These are phyloP conservation scores for Sordariomycetes sp. DNA, from an alignment of 2,329 filamentous ascomycete species.

Conservation along the genomic window DNA sequence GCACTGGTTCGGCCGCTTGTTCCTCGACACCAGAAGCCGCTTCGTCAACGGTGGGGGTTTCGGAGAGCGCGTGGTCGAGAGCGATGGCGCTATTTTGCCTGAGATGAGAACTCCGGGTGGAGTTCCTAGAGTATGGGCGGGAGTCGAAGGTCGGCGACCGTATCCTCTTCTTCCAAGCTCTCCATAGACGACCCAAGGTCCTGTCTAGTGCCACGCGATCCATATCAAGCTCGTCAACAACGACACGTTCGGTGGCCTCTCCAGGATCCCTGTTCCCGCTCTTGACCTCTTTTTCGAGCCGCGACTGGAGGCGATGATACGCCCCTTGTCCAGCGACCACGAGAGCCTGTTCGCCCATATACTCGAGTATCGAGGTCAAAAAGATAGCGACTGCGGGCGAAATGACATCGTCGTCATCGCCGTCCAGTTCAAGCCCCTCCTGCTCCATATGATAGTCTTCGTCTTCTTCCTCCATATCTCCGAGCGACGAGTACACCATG, in stretches of 20 bases:
- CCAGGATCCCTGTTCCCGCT: constrained; percentile 34
- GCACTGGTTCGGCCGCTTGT: constrained; percentile 23
- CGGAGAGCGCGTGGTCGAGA: neutral
- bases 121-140: constrained; percentile 38
- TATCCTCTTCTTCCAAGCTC: constrained; percentile 85
- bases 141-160: constrained; percentile 43
- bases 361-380: constrained; percentile 87
- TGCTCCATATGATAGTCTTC: constrained; percentile 82
- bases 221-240: constrained; percentile 87
- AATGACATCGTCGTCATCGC: constrained; percentile 45
- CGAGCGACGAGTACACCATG: constrained; percentile 96
- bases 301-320: constrained; percentile 52
- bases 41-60: constrained; percentile 3
- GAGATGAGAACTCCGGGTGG: constrained; percentile 21
- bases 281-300: constrained; percentile 48
- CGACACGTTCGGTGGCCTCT: constrained; percentile 51
- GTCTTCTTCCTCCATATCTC: constrained; percentile 96
- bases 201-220: constrained; percentile 86
- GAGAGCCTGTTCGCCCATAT: constrained; percentile 83
- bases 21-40: constrained; percentile 26
- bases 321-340: constrained; percentile 81
- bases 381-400: constrained; percentile 93
- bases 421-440: constrained; percentile 48
- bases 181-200: constrained; percentile 81
- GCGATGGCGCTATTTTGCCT: constrained; percentile 14